Conservation (phyloP, 768 basidiomycete genomes). For the Lactarius vividus region DNA sequence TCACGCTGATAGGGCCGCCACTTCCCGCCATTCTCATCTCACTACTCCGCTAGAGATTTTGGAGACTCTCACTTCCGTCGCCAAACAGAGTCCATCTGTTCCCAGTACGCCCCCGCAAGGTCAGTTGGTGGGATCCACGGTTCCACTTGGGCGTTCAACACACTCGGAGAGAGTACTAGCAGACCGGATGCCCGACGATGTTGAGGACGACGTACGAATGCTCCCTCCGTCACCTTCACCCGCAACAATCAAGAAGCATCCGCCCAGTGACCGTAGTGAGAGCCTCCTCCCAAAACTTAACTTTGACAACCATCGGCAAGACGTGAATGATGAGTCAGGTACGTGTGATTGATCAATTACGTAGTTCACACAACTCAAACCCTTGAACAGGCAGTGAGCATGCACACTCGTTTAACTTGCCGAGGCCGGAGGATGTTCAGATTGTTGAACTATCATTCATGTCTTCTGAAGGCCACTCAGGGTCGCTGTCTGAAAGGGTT, state of each 20-base stretch:
- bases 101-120: slow-evolving; percentile 25
- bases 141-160: slow-evolving; percentile 40
- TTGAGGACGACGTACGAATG: slow-evolving; percentile 43
- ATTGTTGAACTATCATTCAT: slow-evolving; percentile 32
- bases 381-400: slow-evolving; percentile 30
- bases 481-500: slow-evolving; percentile 24
- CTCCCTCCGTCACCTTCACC: slow-evolving; percentile 53
- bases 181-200: slow-evolving; percentile 30
- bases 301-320: slow-evolving; percentile 27
- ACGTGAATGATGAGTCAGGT: slow-evolving; percentile 13
- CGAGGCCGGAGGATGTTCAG: slow-evolving; percentile 33
- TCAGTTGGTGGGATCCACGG: slow-evolving; percentile 31
- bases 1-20: slow-evolving; percentile 53
- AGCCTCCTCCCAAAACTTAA: slow-evolving; percentile 38
- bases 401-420: slow-evolving; percentile 33
- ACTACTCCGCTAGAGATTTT: slow-evolving; percentile 27
- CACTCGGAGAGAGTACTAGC: slow-evolving; percentile 37
- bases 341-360: not conserved
- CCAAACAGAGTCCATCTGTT: slow-evolving; percentile 26
- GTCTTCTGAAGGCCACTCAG: slow-evolving; percentile 27
- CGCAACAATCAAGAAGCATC: slow-evolving; percentile 31
- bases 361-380: slow-evolving; percentile 4
- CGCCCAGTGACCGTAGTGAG: slow-evolving; percentile 30
- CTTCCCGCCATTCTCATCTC: slow-evolving; percentile 36
- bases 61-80: slow-evolving; percentile 8